phyloP scores from a whole-genome alignment of 2,329 filamentous ascomycete species.

The Diplodia intermedia region DNA sequence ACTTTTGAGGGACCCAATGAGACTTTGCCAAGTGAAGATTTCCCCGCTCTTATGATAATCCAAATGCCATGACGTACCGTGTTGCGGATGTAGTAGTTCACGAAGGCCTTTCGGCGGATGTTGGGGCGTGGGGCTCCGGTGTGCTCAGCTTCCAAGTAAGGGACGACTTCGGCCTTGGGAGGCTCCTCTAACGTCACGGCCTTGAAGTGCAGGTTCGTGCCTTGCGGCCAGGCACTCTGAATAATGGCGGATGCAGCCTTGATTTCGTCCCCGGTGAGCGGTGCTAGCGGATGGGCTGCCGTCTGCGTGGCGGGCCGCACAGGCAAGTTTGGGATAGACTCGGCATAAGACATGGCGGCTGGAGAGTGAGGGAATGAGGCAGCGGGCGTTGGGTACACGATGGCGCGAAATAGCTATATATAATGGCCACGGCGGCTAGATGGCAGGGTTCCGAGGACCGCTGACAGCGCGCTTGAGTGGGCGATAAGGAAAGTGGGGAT shows the following conservation, averaged over 20 bases:
- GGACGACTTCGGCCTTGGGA: conserved; percentile 63
- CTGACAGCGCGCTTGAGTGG: conserved; percentile 10
- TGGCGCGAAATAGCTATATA: background rate
- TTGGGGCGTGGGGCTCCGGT: conserved; percentile 58
- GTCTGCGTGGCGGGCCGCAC: conserved; percentile 16
- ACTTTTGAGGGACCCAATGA: conserved; percentile 25
- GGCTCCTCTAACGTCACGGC: conserved; percentile 72
- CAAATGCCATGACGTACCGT: conserved; percentile 58
- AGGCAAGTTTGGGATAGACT: conserved; percentile 22
- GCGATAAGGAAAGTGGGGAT: conserved; percentile 33
- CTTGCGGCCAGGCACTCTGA: conserved; percentile 61
- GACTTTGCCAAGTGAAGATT: background rate
- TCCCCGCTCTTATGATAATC: background rate
- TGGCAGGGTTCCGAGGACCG: conserved; percentile 5
- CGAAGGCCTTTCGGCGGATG: conserved; percentile 61
- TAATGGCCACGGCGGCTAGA: background rate
- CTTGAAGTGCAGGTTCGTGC: conserved; percentile 68
- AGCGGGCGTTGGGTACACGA: background rate
- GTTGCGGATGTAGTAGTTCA: conserved; percentile 66
- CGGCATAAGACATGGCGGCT: conserved; percentile 20
- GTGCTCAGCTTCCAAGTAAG: conserved; percentile 70
- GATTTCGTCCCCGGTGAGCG: conserved; percentile 66
- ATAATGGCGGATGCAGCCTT: conserved; percentile 58
- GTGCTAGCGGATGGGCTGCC: conserved; percentile 63
- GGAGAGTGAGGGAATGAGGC: background rate